Evolutionary conservation across 140 eudicot species (phyloP), one percentile per base, ranked within the genome.

Genomic region (Erigeron philadelphicus): DNA sequence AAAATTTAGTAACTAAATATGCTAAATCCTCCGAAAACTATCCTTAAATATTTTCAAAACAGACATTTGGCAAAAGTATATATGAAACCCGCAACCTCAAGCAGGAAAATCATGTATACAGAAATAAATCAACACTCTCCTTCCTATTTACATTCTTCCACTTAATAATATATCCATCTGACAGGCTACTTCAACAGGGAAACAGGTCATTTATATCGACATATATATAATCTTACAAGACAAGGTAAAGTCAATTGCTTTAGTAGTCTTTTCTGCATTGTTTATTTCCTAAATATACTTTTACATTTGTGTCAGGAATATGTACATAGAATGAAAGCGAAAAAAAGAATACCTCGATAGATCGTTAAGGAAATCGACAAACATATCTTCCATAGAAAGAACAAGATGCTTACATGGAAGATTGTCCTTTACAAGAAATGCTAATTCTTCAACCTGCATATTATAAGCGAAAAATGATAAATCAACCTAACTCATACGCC

Each of bases 361-460:
- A 64, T 78, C 79, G 17, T 83, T 81, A 68, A 94, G 95, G 58
- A 83, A 85, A 72, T 85, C 76, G 42, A 94, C 80, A 13, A 94
- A 72, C 58, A 85, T 83, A 44, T 87, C 90, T 73, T 94, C 97
- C 87, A 82, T 67, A 7, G 97, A 76, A 18, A 94, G 84, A 66
- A 94, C 81, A 71, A 89, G 97, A 77, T 94, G 90, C 84, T 86
- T 94, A 85, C 89, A 83, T 42, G 87, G 86, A 68, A 87, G 84
- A 76, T 93, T 93, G 52, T 87, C 96, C 79, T 85, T 93, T 17
- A 89, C 72, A 72, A 93, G 98, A 71, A 67, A 87, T 48, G 96
- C 98, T 78, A 93, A 72, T 74, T 93, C 96, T 76, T 93, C 94
- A 75, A 93, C 96, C 98, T 92, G 91, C 81, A 75, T 18, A 38